Conservation (phyloP, 2,329 filamentous ascomycete species). For the Ceratocystis diversiconidia region DNA sequence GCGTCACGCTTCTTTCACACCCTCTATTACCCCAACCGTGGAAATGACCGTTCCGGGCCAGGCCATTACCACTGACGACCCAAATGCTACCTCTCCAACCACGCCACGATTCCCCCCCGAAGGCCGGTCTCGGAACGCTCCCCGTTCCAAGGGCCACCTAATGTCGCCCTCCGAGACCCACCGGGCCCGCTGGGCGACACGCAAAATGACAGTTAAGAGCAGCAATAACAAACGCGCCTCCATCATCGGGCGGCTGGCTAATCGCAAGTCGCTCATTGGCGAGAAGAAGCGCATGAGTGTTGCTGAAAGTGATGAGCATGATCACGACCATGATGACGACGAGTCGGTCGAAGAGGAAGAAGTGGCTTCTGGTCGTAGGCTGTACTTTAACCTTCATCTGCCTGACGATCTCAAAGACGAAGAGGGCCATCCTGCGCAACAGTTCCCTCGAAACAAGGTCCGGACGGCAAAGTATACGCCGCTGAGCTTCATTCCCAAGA, state of each 20-base stretch:
- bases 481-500: conserved; percentile 88
- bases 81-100: conserved; percentile 14
- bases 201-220: conserved; percentile 62
- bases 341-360: conserved; percentile 25
- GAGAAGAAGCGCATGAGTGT: conserved; percentile 53
- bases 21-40: conserved; percentile 13
- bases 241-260: conserved; percentile 61
- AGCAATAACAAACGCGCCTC: conserved; percentile 68
- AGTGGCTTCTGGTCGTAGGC: conserved; percentile 33
- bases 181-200: conserved; percentile 91
- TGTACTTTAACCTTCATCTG: conserved; percentile 80
- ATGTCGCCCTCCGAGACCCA: conserved; percentile 36
- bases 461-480: conserved; percentile 95
- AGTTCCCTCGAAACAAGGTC: conserved; percentile 87
- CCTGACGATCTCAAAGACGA: conserved; percentile 64
- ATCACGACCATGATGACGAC: conserved; percentile 26
- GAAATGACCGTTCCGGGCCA: conserved; percentile 16
- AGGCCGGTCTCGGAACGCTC: conserved; percentile 13
- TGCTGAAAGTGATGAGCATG: conserved; percentile 24
- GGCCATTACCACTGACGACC: conserved; percentile 16
- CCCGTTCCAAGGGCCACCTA: conserved; percentile 15
- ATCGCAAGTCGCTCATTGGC: conserved; percentile 37
- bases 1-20: conserved; percentile 17
- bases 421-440: conserved; percentile 55
- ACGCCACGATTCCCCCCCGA: conserved; percentile 15